Percentiles rank a stretch among this genome's conserved stretches.
Conservation (phyloP, 345 rosid species). For the Eutrema japonicum region DNA sequence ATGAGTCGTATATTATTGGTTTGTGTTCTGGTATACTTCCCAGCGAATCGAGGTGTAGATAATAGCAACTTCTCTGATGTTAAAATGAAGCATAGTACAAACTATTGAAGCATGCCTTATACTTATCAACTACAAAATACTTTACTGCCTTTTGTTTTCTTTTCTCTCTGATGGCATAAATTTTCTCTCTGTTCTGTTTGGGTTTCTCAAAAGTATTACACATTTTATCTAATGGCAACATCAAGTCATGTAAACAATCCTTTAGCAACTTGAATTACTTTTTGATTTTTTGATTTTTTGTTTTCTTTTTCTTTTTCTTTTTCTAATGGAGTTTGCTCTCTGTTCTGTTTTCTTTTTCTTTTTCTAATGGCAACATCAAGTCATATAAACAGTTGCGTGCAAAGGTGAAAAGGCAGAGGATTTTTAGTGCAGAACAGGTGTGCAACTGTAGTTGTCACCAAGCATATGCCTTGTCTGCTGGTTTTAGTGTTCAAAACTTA, state of each 20-base stretch:
- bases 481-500: slow-evolving; percentile 36
- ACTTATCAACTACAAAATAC: slow-evolving; percentile 14
- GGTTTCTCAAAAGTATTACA: slow-evolving; percentile 21
- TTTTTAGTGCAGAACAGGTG: slow-evolving; percentile 36
- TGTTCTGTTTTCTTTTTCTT: background rate
- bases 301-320: background rate
- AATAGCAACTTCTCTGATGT: slow-evolving; percentile 12
- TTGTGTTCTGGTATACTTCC: slow-evolving; percentile 24
- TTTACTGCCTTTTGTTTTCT: slow-evolving; percentile 10
- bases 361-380: background rate
- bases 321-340: slow-evolving; percentile 23
- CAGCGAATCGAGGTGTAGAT: slow-evolving; percentile 16
- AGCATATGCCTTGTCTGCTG: slow-evolving; percentile 47
- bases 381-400: slow-evolving; percentile 47
- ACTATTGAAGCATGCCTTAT: slow-evolving; percentile 14
- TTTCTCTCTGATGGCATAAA: background rate
- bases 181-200: slow-evolving; percentile 14
- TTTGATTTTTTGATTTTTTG: background rate
- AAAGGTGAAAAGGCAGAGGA: slow-evolving; percentile 33
- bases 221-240: slow-evolving; percentile 9
- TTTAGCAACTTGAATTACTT: slow-evolving; percentile 32
- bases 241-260: slow-evolving; percentile 34
- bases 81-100: slow-evolving; percentile 7
- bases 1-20: background rate
- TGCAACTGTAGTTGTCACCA: slow-evolving; percentile 43